Evolutionary conservation across 352 stramenopile genomes (phyloP), one percentile per base, ranked within the genome.

Genomic region (Elongisporangium prolatum): DNA sequence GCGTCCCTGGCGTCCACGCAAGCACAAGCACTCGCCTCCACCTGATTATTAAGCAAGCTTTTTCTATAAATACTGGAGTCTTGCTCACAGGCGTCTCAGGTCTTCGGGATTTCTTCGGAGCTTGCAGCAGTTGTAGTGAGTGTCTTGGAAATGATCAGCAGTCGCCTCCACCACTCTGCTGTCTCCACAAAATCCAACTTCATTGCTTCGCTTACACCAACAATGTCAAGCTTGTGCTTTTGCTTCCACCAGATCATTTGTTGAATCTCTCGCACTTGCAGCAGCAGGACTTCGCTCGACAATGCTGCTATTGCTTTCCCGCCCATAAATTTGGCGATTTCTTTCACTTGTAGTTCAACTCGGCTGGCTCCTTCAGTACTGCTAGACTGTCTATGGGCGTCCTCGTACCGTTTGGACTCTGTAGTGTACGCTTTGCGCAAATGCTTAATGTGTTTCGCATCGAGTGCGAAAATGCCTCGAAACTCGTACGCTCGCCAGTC

Each of bases 141-240:
- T 40, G 20, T 4, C 16, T 63, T 38, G 0, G 50, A 48, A 3
- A 11, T 49, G 3, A 18, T 17, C 11, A 66, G 60, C n/a, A 53
- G 50, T 3, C 48, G 60, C 21, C 75, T 67, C 80, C 80, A 90
- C 75, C 78, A 90, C 48, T 88, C 77, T 3, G 77, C 74, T 2
- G 84, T 37, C 61, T 86, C 77, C n/a, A 18, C 51, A 52, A 59
- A 60, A 24, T 50, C 65, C 50, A 34, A 71, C 37, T 66, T 54
- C 61, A 61, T 17, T 57, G 20, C 20, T 25, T 13, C 17, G 34
- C 1, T 53, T 40, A 1, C 28, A 40, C 28, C 48, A 65, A 40
- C 50, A 14, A 14, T 54, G 50, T 50, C 54, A 64, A 20, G 13
- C 61, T 59, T 11, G 22, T 49, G 6, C 21, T 52, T 50, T 63